Base-by-base conservation (phyloP, 2,329 filamentous ascomycete genomes). In the Cladosporium sp. region DNA sequence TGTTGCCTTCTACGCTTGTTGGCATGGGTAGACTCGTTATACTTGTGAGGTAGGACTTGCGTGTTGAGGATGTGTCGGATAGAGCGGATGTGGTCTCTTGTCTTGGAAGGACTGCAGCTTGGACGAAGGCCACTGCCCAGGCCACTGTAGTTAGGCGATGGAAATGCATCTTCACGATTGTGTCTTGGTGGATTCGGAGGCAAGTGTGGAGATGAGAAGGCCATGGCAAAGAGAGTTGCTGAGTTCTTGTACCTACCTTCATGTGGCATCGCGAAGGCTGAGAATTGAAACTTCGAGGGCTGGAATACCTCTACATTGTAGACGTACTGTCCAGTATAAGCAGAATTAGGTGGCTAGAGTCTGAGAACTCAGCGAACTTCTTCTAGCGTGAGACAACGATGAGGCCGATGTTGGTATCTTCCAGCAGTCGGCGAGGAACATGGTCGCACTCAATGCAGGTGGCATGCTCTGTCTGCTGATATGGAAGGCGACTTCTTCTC, bases 211-310 rank as follows among this genome's bases (percentile, higher is more conserved):
- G 33, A 35, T 43, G 48, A 19, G 37, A 35, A 37, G 37, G 40
- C 40, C 40, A 50, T 50, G 48, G 32, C 40, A 43, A 43, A 43
- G 40, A 16, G 18, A 38, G 32, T 11, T 28, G 40, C 48, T 13
- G 13, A 37, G 40, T 16, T 50, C 48, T 43, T 50, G 48, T 50
- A 50, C 48, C 43, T 50, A 50, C 28, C 9, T 31, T n/a, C 32
- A 14, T 11, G 22, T n/a, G 18, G 13, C 48, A 31, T 35, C 18
- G 16, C 11, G 48, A 50, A 50, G 48, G 48, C 48, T 50, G 48
- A 50, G 48, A 19, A 50, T 43, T 50, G 48, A 50, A 50, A 50
- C 48, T 43, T 10, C 32, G 40, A 43, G 48, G 48, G 48, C 48
- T 50, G 48, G 48, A 28, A n/a, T 28, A 28, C 22, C 22, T 28